These are phyloP conservation scores for Russula compacta DNA, from an alignment of 768 basidiomycete species.

Conservation along the genomic window DNA sequence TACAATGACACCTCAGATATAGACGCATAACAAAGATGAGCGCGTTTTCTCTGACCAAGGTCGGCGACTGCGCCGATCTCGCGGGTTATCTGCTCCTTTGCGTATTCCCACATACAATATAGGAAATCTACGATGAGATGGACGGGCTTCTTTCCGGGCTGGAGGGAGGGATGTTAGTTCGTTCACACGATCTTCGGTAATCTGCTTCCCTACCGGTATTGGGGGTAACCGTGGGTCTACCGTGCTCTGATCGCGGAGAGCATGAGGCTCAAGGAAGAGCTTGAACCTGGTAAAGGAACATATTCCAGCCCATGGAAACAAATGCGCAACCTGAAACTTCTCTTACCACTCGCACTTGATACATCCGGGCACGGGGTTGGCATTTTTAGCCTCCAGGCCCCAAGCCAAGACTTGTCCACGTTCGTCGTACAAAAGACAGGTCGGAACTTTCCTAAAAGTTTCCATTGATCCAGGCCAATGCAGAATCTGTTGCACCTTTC, in stretches of 20 bases:
- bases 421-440: conserved; percentile 76
- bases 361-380: conserved; percentile 53
- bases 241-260: conserved; percentile 58
- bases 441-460: conserved; percentile 76
- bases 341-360: conserved; percentile 46
- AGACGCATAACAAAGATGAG: background rate
- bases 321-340: conserved; percentile 10
- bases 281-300: conserved; percentile 55
- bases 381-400: conserved; percentile 84
- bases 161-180: conserved; percentile 8
- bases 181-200: conserved; percentile 1
- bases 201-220: conserved; percentile 50
- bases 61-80: conserved; percentile 84
- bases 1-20: conserved; percentile 24
- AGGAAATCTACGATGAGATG: conserved; percentile 82
- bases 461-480: conserved; percentile 82
- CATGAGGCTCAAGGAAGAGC: conserved; percentile 75
- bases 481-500: conserved; percentile 75
- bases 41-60: conserved; percentile 44
- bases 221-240: conserved; percentile 73
- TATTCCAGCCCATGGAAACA: background rate
- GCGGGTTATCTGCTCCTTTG: conserved; percentile 76
- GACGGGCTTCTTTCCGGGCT: conserved; percentile 68
- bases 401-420: conserved; percentile 67
- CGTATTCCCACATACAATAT: conserved; percentile 77